phyloP scores from a whole-genome alignment of 148 eudicot species.

The Rhododendron ferrugineum region DNA sequence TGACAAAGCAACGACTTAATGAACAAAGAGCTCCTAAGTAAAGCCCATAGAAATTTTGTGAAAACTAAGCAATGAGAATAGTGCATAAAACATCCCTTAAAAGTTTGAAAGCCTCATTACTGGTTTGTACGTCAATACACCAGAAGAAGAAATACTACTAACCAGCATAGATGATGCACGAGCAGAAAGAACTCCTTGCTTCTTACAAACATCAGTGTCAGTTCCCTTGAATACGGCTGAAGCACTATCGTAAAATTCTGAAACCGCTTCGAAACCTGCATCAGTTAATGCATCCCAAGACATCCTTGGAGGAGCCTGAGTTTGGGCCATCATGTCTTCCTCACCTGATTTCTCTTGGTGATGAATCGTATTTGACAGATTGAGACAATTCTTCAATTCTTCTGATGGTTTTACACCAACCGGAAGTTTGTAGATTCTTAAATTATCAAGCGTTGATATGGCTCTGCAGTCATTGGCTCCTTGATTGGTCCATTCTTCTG shows the following conservation, averaged over 20 bases:
- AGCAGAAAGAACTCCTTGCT: slow-evolving; percentile 64
- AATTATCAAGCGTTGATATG: slow-evolving; percentile 37
- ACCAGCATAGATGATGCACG: slow-evolving; percentile 99
- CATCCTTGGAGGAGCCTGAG: slow-evolving; percentile 25
- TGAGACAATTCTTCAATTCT: slow-evolving; percentile 29
- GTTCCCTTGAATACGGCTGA: slow-evolving; percentile 36
- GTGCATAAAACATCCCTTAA: neutral
- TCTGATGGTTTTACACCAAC: slow-evolving; percentile 67
- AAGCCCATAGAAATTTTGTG: neutral
- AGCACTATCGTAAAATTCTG: slow-evolving; percentile 36
- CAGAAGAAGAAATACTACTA: slow-evolving; percentile 12
- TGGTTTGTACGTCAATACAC: neutral
- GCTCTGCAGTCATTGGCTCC: slow-evolving; percentile 30
- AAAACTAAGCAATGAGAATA: neutral
- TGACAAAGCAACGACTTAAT: neutral
- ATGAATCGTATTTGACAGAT: slow-evolving; percentile 24
- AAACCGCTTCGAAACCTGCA: slow-evolving; percentile 27
- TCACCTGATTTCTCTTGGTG: slow-evolving; percentile 23
- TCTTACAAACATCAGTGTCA: slow-evolving; percentile 32
- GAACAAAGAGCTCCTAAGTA: neutral
- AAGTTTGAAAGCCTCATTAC: slow-evolving; percentile 2
- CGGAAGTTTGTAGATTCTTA: slow-evolving; percentile 57
- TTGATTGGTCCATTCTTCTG: slow-evolving; percentile 32
- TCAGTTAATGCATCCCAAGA: slow-evolving; percentile 30
- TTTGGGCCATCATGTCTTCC: slow-evolving; percentile 22